Percentiles rank a stretch among this genome's conserved stretches.
Evolutionary conservation across 1,139 yeast species (phyloP).

Genomic region (Protomyces pachydermus): DNA sequence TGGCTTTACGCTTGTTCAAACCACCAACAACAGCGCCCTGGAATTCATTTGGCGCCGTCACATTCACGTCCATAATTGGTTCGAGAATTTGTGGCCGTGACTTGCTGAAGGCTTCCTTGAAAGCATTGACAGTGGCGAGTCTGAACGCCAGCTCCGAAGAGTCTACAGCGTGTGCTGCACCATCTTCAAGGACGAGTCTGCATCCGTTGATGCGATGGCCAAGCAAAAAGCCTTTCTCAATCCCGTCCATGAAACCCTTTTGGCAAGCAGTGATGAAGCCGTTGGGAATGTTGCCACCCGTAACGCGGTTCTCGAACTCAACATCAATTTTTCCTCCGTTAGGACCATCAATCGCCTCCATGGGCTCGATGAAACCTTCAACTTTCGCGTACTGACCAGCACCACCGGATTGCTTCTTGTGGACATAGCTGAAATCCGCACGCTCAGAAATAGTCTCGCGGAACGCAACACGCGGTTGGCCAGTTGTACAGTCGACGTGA

Average conservation of each 20-base stretch:
- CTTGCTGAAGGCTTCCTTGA: conserved; percentile 78
- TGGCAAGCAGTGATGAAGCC: conserved; percentile 91
- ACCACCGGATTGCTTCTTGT: conserved; percentile 98
- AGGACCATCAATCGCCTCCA: conserved; percentile 43
- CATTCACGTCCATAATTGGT: conserved; percentile 91
- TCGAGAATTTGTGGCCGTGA: conserved; percentile 87
- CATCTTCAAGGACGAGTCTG: conserved; percentile 90
- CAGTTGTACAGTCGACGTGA: conserved; percentile 90
- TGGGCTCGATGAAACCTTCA: conserved; percentile 72
- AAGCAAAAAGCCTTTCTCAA: conserved; percentile 93
- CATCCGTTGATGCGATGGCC: conserved; percentile 94
- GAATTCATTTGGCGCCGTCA: conserved; percentile 93
- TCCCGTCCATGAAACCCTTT: conserved; percentile 87
- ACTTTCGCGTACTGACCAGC: conserved; percentile 99
- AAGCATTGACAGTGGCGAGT: conserved; percentile 87
- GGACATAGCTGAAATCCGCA: conserved; percentile 85
- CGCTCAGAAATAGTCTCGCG: conserved; percentile 81
- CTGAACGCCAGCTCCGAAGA: conserved; percentile 93
- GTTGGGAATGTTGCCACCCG: conserved; percentile 96
- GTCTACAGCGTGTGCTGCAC: conserved; percentile 96
- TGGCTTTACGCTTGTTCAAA: conserved; percentile 85
- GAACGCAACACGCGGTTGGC: conserved; percentile 96
- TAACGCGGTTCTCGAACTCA: conserved; percentile 75
- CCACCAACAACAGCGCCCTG: conserved; percentile 91
- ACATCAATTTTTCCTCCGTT: conserved; percentile 48